Percentiles rank a stretch among this genome's conserved stretches.
These are phyloP conservation scores for Trichoderma koningii DNA, from an alignment of 2,329 filamentous ascomycete genomes.

Conservation along the genomic window DNA sequence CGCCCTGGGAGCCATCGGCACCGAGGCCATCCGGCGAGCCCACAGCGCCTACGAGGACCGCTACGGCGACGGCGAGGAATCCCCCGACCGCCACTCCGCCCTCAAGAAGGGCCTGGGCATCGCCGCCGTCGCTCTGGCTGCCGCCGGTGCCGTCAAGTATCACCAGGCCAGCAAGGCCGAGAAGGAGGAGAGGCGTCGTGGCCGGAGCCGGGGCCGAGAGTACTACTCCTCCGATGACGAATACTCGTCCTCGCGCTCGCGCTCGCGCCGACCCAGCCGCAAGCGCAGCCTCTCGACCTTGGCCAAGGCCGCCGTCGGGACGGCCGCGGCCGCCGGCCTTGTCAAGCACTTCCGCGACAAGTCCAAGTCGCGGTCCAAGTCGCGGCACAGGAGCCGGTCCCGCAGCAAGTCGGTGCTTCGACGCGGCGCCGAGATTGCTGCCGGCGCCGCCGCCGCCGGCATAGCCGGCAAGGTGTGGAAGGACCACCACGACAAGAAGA, in stretches of 20 bases:
- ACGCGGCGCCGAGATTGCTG: conserved; percentile 62
- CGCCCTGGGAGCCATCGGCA: conserved; percentile 63
- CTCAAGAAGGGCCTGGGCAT: conserved; percentile 64
- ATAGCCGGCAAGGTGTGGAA: conserved; percentile 64
- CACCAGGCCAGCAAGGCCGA: conserved; percentile 62
- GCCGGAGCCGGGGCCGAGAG: conserved; percentile 55
- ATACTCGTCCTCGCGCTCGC: conserved; percentile 44
- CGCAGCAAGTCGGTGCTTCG: conserved; percentile 52
- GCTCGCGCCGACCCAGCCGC: conserved; percentile 47
- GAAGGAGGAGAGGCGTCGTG: conserved; percentile 59
- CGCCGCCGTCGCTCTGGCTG: conserved; percentile 63
- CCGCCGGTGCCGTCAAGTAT: conserved; percentile 66
- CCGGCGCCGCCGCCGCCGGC: conserved; percentile 61
- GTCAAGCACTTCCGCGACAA: conserved; percentile 60
- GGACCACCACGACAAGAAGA: conserved; percentile 62
- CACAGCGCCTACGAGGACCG: conserved; percentile 62
- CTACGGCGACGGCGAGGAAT: conserved; percentile 45
- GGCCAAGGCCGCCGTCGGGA: conserved; percentile 61
- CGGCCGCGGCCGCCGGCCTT: conserved; percentile 59
- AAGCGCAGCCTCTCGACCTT: conserved; percentile 51
- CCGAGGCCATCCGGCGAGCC: conserved; percentile 61
- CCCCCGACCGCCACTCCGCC: conserved; percentile 48
- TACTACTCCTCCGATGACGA: conserved; percentile 47
- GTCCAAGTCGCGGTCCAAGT: conserved; percentile 45
- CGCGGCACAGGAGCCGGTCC: conserved; percentile 38